phyloP scores from a whole-genome alignment of 768 basidiomycete genomes.

The Lyophyllum decastes region DNA sequence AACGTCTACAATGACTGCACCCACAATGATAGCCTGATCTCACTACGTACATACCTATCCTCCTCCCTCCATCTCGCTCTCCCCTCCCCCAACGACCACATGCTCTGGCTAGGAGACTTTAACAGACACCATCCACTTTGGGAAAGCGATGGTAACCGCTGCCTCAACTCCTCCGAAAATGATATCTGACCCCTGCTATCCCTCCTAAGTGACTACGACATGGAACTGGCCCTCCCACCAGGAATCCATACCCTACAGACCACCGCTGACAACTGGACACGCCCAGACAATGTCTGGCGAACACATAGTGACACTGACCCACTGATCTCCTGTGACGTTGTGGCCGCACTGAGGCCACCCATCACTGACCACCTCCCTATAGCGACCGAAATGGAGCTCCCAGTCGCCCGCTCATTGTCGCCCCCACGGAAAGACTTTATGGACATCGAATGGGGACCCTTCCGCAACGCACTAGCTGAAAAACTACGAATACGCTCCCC shows the following conservation, averaged over 20 bases:
- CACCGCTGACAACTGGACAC: neutral
- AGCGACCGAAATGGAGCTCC: conserved; percentile 21
- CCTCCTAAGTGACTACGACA: neutral
- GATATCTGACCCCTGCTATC: neutral
- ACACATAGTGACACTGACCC: neutral
- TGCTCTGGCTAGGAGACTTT: neutral
- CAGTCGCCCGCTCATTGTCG: neutral
- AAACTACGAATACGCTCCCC: neutral
- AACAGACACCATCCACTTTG: conserved; percentile 8
- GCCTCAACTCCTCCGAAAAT: neutral
- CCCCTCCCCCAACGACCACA: neutral
- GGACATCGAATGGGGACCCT: conserved; percentile 21
- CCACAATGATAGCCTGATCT: neutral
- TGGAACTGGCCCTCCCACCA: neutral
- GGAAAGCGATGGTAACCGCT: neutral
- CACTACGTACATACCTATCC: neutral
- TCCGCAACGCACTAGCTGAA: conserved; percentile 10
- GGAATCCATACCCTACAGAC: neutral
- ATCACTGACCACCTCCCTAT: conserved; percentile 37
- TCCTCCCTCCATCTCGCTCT: neutral
- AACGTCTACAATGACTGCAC: conserved; percentile 11
- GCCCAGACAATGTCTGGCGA: conserved; percentile 1
- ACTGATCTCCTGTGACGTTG: neutral
- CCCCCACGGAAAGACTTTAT: conserved; percentile 19
- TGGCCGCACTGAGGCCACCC: neutral